Base-by-base conservation (phyloP, 83 land plant genomes). In the Diphasiastrum complanatum region DNA sequence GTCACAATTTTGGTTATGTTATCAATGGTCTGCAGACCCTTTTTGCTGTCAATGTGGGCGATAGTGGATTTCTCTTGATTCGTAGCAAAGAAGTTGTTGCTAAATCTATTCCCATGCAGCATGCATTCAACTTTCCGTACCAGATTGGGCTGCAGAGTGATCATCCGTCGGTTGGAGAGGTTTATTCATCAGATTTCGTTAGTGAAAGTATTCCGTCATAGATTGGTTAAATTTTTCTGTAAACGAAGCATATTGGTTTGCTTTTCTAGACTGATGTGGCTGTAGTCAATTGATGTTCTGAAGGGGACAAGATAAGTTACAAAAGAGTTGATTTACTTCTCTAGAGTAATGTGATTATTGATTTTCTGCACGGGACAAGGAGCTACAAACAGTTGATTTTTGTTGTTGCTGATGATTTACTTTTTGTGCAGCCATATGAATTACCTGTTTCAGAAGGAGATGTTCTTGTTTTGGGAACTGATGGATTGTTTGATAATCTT, bases 401-500 rank as follows among this genome's bases (percentile, higher is more conserved):
- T 40, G 12, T 40, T 40, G 16, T 8, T 8, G 43, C 12, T 40
- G 43, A 16, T 40, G 8, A 40, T 8, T 40, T 8, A 8, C 28
- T 51, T 37, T 62, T 31, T 73, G 18, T 66, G 43, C 84, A 90
- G 97, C 43, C 23, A 2, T 84, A 81, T 62, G 48, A 69, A n/a
- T 67, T 90, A 30, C 58, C 61, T 35, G 61, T 86, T 33, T 66
- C 68, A 27, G 81, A 85, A 56, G 93, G 83, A n/a, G 97, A 90
- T 65, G 88, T 86, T 19, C 61, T 90, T 55, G 71, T 90, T 20
- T 64, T 76, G 30, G 97, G 82, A 37, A 75, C 93, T 16, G 93
- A 86, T 77, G 97, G 93, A 22, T 73, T 90, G 23, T 84, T 81
- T 66, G 97, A 90, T 77, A 90, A 90, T 68, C 34, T 90, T 24